phyloP scores from a whole-genome alignment of 768 basidiomycete genomes.

The Clavaria fumosa region DNA sequence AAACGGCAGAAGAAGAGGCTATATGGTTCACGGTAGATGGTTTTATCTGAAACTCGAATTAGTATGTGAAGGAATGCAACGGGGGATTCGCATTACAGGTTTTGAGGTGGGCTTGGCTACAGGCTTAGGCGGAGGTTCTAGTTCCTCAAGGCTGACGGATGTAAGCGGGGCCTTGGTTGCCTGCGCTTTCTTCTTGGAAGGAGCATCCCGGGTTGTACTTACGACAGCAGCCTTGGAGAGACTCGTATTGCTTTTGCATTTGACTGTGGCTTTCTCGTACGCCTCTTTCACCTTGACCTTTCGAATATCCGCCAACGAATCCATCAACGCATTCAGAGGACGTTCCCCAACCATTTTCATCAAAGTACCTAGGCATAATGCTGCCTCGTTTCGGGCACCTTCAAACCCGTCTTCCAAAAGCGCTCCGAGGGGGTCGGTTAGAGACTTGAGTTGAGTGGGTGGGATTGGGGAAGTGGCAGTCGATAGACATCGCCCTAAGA shows the following conservation, averaged over 20 bases:
- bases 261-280: conserved; percentile 82
- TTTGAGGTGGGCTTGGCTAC: conserved; percentile 36
- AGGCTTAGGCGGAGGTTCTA: conserved; percentile 28
- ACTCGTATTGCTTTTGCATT: conserved; percentile 56
- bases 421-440: conserved; percentile 59
- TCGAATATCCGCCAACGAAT: conserved; percentile 70
- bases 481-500: conserved; percentile 64
- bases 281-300: conserved; percentile 92
- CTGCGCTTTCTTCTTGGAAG: conserved; percentile 12
- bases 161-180: conserved; percentile 11
- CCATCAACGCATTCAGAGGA: conserved; percentile 74
- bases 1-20: conserved; percentile 4
- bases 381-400: conserved; percentile 83
- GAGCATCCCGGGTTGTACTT: conserved; percentile 18
- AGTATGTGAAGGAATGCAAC: background rate
- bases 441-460: conserved; percentile 61
- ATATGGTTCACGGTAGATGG: too few relatives aligned
- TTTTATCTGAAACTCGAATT: too few relatives aligned
- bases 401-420: conserved; percentile 83
- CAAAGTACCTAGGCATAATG: conserved; percentile 69
- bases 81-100: conserved; percentile 22
- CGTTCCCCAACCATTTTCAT: conserved; percentile 98
- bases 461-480: conserved; percentile 55
- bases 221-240: conserved; percentile 28
- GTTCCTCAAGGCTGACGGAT: conserved; percentile 16